Evolutionary conservation across 2,329 filamentous ascomycete genomes (phyloP), one percentile per base, ranked within the genome.

Genomic region (Epicoccum nigrum): DNA sequence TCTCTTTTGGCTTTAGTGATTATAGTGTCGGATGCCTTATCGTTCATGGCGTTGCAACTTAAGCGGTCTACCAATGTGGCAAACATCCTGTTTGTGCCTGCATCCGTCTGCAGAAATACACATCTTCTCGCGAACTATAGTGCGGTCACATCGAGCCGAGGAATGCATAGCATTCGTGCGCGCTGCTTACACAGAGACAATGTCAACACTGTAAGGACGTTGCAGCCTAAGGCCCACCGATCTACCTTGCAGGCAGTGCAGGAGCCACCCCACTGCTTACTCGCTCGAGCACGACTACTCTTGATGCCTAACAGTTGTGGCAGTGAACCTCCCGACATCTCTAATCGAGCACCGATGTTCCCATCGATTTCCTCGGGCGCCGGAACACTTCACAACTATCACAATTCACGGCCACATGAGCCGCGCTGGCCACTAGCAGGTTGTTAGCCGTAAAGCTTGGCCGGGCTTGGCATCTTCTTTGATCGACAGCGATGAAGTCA

Each of bases 401-500:
- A 20, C 17, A 19, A 4, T n/a, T n/a, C n/a, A 16, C 13, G 20
- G 38, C 31, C 32, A 43, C 35, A 41, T 52, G 38, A 46, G 43
- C 38, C 32, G 39, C 16, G 4, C 13, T 43, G 28, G 27, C 38
- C 49, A 41, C 21, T 40, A 30, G 17, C 13, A 20, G 16, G 13
- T 25, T 15, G 17, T 39, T 43, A 37, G 31, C 9, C 28, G 32
- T 13, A 9, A 45, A 45, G 37, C 42, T 51, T 51, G 37, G 43
- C 37, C n/a, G n/a, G n/a, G n/a, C 47, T 52, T 47, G 49, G 49
- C 49, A 33, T 8, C 20, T 15, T 1, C 9, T 7, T 16, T 15
- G 43, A 52, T 52, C 43, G 15, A 17, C 38, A 31, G 5, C 38
- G 19, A 47, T 52, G 49, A 52, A 52, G 49, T 52, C 49, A 52